A percentile compares a stretch with the other conserved stretches of the same genome.
These are phyloP conservation scores for Aspergillus flavus DNA, from an alignment of 2,329 filamentous ascomycete species.

Conservation along the genomic window DNA sequence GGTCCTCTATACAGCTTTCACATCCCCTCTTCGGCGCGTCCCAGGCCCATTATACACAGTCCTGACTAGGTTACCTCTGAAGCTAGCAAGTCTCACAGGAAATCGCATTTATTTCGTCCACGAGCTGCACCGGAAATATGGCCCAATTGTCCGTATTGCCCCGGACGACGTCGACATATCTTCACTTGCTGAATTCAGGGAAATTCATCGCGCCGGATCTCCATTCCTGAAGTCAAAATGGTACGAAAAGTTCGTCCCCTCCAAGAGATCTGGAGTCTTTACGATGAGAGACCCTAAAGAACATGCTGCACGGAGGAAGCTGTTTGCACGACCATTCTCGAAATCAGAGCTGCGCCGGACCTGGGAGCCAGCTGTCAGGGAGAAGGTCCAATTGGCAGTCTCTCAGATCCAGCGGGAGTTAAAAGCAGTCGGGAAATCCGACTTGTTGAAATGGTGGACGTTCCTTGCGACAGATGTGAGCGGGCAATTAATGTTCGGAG, in stretches of 20 bases:
- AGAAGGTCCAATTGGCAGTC: constrained; percentile 43
- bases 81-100: constrained; percentile 11
- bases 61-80: constrained; percentile 9
- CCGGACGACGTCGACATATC: constrained; percentile 35
- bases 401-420: constrained; percentile 48
- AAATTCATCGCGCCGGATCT: constrained; percentile 31
- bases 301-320: constrained; percentile 44
- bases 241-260: constrained; percentile 25
- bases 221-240: constrained; percentile 32
- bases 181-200: constrained; percentile 31
- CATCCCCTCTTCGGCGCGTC: constrained; percentile 8
- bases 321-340: constrained; percentile 44
- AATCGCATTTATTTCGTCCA: constrained; percentile 22
- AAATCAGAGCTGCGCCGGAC: constrained; percentile 14
- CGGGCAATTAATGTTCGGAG: constrained; percentile 54
- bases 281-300: constrained; percentile 39
- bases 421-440: constrained; percentile 34
- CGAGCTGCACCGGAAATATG: constrained; percentile 25
- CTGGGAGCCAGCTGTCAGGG: constrained; percentile 41
- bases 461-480: constrained; percentile 56
- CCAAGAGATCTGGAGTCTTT: constrained; percentile 36
- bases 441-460: constrained; percentile 55
- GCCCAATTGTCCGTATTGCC: constrained; percentile 26
- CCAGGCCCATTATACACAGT: constrained; percentile 10
- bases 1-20: neutral